Conservation (phyloP, 768 basidiomycete species). For the Hericium erinaceus region DNA sequence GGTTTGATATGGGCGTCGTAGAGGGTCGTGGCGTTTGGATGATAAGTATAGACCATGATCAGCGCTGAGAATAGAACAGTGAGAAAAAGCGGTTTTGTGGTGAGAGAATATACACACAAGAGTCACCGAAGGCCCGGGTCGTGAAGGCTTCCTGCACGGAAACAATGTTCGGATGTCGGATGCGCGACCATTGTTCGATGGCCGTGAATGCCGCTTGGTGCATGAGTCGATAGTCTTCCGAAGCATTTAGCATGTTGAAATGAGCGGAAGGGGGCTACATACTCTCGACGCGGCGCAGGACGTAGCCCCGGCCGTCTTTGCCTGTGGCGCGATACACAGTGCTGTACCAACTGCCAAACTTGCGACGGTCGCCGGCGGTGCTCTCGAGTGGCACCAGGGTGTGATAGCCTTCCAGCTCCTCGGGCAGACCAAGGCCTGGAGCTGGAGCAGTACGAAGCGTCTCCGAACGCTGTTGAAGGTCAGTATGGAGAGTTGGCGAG, state of each 20-base stretch:
- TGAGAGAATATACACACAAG: constrained; percentile 48
- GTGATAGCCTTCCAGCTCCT: constrained; percentile 88
- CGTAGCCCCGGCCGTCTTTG: constrained; percentile 70
- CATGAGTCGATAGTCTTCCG: constrained; percentile 69
- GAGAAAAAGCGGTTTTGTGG: constrained; percentile 7
- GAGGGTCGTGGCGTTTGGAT: constrained; percentile 76
- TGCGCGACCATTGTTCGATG: constrained; percentile 78
- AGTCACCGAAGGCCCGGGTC: constrained; percentile 84
- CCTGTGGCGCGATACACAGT: constrained; percentile 79
- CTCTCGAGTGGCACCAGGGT: constrained; percentile 73
- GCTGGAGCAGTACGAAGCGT: constrained; percentile 26
- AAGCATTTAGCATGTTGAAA: background rate
- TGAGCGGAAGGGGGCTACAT: constrained; percentile 18
- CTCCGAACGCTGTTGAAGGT: constrained; percentile 43
- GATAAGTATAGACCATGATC: constrained; percentile 85
- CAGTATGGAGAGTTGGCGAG: constrained; percentile 65
- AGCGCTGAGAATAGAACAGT: constrained; percentile 45
- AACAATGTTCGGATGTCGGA: constrained; percentile 83
- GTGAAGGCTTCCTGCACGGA: constrained; percentile 89
- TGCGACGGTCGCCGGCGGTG: constrained; percentile 49
- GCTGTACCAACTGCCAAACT: constrained; percentile 76
- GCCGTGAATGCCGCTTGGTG: constrained; percentile 73
- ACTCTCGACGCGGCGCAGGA: constrained; percentile 85
- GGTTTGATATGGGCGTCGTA: constrained; percentile 68
- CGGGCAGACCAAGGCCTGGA: constrained; percentile 56